Conservation (phyloP, 352 stramenopile species). For the Pythium oligandrum region DNA sequence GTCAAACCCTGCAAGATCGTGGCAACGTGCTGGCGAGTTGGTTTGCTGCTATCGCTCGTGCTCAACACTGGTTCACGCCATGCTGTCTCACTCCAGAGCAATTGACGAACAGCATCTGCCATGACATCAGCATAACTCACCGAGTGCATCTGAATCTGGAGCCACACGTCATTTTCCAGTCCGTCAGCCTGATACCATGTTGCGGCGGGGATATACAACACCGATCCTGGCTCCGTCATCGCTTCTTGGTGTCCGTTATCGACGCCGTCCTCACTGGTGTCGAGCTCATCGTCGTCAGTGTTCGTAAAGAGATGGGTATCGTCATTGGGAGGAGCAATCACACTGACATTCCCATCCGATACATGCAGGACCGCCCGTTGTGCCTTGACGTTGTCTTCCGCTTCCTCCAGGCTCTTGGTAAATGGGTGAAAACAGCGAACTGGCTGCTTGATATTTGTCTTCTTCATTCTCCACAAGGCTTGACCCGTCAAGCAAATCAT, state of each 20-base stretch:
- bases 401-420: slow-evolving; percentile 10
- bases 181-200: slow-evolving; percentile 38
- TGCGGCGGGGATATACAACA: slow-evolving; percentile 47
- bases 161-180: slow-evolving; percentile 23
- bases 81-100: slow-evolving; percentile 9
- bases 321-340: slow-evolving; percentile 2
- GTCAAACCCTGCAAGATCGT: neutral
- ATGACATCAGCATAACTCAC: slow-evolving; percentile 22
- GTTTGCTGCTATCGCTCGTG: neutral
- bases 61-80: slow-evolving; percentile 4
- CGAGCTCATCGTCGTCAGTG: slow-evolving; percentile 5
- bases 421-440: slow-evolving; percentile 21
- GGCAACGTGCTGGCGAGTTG: neutral
- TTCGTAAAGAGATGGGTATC: slow-evolving; percentile 6
- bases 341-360: slow-evolving; percentile 1
- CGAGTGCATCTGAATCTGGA: slow-evolving; percentile 36
- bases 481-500: slow-evolving; percentile 36
- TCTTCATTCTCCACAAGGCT: slow-evolving; percentile 22
- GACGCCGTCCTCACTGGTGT: no score
- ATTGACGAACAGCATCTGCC: slow-evolving; percentile 23
- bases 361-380: neutral
- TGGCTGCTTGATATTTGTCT: slow-evolving; percentile 18
- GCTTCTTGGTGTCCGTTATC: slow-evolving; percentile 2
- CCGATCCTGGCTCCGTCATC: slow-evolving; percentile 26
- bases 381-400: slow-evolving; percentile 16